Evolutionary conservation across 768 basidiomycete species (phyloP).

Genomic region (Suillus occidentalis): DNA sequence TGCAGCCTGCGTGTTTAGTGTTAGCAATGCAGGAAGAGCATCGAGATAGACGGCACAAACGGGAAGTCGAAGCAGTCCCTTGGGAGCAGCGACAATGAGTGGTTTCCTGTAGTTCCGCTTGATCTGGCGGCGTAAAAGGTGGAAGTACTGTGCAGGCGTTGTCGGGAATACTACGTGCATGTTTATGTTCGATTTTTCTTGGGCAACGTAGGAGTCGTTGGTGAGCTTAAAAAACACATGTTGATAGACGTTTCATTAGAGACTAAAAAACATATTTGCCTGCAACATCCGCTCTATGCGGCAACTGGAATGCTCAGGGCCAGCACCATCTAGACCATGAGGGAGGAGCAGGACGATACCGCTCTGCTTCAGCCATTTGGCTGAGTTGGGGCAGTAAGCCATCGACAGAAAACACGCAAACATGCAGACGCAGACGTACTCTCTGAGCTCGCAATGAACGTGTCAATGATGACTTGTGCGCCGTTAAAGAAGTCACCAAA

Average conservation of each 20-base stretch:
- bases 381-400: constrained; percentile 34
- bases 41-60: constrained; percentile 40
- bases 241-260: not conserved
- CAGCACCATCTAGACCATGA: constrained; percentile 90
- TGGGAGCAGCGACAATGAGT: constrained; percentile 80
- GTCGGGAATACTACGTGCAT: constrained; percentile 86
- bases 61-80: constrained; percentile 74
- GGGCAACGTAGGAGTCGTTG: constrained; percentile 57
- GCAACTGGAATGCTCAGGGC: constrained; percentile 90
- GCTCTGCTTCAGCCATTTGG: constrained; percentile 93
- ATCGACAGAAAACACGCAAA: not conserved
- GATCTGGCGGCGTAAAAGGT: constrained; percentile 85
- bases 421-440: constrained; percentile 48
- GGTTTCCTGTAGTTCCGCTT: constrained; percentile 86
- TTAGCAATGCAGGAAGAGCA: not conserved
- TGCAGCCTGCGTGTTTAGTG: constrained; percentile 53
- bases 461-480: constrained; percentile 85
- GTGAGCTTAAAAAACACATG: constrained; percentile 54
- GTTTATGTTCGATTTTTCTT: constrained; percentile 55
- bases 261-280: constrained; percentile 38
- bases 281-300: constrained; percentile 91
- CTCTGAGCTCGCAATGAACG: constrained; percentile 81
- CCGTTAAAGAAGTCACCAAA: constrained; percentile 96
- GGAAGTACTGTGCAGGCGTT: constrained; percentile 91
- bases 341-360: constrained; percentile 84